phyloP scores from a whole-genome alignment of 345 rosid genomes.

The Pistacia vera region DNA sequence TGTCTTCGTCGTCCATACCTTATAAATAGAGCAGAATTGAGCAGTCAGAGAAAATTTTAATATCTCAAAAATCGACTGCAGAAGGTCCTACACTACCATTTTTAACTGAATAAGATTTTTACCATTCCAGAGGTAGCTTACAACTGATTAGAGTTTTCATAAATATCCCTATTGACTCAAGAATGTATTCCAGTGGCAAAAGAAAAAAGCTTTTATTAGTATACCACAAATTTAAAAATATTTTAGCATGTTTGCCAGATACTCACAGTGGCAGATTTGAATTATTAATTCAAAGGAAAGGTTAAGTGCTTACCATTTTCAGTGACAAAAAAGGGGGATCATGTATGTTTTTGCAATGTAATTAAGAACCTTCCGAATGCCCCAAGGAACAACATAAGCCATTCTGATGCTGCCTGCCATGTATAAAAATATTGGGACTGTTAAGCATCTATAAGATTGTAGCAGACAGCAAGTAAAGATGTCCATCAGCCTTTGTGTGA shows the following conservation, averaged over 20 bases:
- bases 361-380: conserved; percentile 71
- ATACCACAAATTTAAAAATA: not conserved
- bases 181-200: not conserved
- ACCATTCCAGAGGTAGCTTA: not conserved
- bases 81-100: not conserved
- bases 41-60: not conserved
- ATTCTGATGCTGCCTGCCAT: conserved; percentile 89
- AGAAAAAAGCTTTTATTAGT: not conserved
- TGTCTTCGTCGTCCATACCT: conserved; percentile 97
- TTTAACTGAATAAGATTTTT: conserved; percentile 4
- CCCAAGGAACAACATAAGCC: conserved; percentile 97
- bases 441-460: not conserved
- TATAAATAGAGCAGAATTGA: conserved; percentile 9
- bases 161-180: not conserved
- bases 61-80: not conserved
- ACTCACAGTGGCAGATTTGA: not conserved
- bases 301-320: conserved; percentile 65
- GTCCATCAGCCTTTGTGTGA: too few species aligned
- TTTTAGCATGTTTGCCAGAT: not conserved
- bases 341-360: conserved; percentile 60
- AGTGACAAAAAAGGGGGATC: conserved; percentile 66
- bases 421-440: conserved; percentile 19
- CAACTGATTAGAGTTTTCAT: not conserved
- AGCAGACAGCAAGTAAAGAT: not conserved
- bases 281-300: not conserved